These are phyloP conservation scores for Cytospora piceae DNA, from an alignment of 2,329 filamentous ascomycete species.

Conservation along the genomic window DNA sequence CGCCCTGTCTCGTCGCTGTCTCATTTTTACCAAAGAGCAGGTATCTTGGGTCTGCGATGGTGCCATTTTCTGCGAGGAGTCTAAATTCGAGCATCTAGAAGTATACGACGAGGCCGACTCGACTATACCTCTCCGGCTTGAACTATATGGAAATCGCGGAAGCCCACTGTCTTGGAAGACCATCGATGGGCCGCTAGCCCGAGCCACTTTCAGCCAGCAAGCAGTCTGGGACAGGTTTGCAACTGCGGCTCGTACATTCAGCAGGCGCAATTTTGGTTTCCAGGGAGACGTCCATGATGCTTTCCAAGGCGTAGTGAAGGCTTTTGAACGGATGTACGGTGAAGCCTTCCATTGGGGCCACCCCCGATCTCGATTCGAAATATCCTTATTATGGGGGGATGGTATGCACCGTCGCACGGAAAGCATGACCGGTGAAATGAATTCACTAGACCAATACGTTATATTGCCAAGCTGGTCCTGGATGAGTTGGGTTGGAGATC, in stretches of 20 bases:
- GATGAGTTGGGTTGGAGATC: constrained; percentile 11
- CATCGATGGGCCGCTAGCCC: constrained; percentile 11
- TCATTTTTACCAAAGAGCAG: constrained; percentile 10
- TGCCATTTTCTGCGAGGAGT: constrained; percentile 9
- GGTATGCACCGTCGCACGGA: neutral
- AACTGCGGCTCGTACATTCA: neutral
- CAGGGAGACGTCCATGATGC: constrained; percentile 9
- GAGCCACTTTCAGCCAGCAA: neutral
- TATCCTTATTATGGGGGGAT: neutral
- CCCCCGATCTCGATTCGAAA: constrained; percentile 8
- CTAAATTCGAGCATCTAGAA: neutral
- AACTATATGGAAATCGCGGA: neutral
- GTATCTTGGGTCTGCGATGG: constrained; percentile 19
- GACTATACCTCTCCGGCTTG: constrained; percentile 4
- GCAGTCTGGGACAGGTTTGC: constrained; percentile 5
- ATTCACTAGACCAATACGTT: neutral
- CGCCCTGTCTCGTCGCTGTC: constrained; percentile 7
- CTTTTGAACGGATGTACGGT: neutral
- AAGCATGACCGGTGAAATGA: neutral
- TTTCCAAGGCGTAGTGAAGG: constrained; percentile 5
- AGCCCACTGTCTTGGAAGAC: neutral
- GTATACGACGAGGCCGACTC: neutral
- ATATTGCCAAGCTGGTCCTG: constrained; percentile 15
- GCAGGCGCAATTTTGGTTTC: constrained; percentile 5
- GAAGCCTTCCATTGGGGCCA: constrained; percentile 15